A percentile compares a stretch with the other conserved stretches of the same genome.
phyloP scores from a whole-genome alignment of 805 yeast genomes.

The Ogataea allantospora region DNA sequence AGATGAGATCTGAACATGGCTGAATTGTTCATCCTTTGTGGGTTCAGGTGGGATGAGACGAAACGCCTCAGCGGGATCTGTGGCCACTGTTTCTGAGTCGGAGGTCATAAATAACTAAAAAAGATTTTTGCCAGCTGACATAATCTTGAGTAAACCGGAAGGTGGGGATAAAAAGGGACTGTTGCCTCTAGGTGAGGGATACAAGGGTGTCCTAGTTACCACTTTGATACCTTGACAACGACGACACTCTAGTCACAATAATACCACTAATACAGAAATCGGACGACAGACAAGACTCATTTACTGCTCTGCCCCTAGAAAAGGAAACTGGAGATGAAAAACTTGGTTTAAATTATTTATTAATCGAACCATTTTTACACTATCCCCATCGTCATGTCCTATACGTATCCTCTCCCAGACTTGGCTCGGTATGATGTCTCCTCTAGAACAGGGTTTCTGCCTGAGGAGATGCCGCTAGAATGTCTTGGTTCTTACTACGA shows the following conservation, averaged over 20 bases:
- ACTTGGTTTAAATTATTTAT: constrained; percentile 1
- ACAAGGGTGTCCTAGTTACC: too few species aligned
- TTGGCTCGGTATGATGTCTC: constrained; percentile 70
- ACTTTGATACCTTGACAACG: too few species aligned
- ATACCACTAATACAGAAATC: constrained; percentile 4
- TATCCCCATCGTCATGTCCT: constrained; percentile 20
- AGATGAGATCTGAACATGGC: constrained; percentile 51
- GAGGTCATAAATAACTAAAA: constrained; percentile 26
- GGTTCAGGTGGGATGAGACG: constrained; percentile 34
- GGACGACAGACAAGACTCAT: not conserved
- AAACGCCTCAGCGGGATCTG: constrained; percentile 30
- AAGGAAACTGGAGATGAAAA: constrained; percentile 11
- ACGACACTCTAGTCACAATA: too few species aligned
- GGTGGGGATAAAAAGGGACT: not conserved
- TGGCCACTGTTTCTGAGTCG: constrained; percentile 28
- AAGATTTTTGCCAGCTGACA: constrained; percentile 6
- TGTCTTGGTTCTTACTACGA: constrained; percentile 57
- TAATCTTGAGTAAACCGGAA: not conserved
- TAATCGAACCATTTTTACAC: not conserved
- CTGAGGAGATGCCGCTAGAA: constrained; percentile 61
- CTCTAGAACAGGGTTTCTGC: constrained; percentile 74
- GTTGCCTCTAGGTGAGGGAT: too few species aligned
- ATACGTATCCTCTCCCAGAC: constrained; percentile 41
- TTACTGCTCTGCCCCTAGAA: not conserved
- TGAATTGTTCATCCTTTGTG: constrained; percentile 28